A percentile compares a stretch with the other conserved stretches of the same genome.
Evolutionary conservation across 2,329 filamentous ascomycete species (phyloP).

Genomic region (Fusarium sp.): DNA sequence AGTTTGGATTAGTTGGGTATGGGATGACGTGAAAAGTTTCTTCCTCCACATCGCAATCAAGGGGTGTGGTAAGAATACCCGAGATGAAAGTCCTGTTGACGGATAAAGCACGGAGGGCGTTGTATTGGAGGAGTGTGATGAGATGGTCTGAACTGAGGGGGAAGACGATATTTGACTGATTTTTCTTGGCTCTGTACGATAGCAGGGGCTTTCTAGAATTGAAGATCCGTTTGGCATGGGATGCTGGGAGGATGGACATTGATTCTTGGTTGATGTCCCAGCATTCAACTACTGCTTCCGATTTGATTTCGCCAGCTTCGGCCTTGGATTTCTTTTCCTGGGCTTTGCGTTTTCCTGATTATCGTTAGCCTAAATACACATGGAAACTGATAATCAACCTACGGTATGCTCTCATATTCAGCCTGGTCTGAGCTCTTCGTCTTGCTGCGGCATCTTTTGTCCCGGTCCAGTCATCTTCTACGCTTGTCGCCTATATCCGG

Average conservation of each 20-base stretch:
- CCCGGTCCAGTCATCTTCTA: conserved; percentile 61
- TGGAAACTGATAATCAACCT: accelerated
- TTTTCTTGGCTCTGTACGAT: background rate
- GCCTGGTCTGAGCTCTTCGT: conserved; percentile 58
- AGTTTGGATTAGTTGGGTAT: background rate
- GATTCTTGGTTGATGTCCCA: conserved; percentile 26
- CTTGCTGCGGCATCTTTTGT: conserved; percentile 56
- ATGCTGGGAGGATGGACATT: background rate
- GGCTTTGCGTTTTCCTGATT: conserved; percentile 20
- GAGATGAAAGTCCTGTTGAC: conserved; percentile 27
- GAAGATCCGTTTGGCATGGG: background rate
- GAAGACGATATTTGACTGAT: background rate
- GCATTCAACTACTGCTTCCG: conserved; percentile 2
- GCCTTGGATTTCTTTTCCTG: background rate
- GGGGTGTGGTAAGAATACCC: conserved; percentile 10
- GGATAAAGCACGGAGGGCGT: conserved; percentile 23
- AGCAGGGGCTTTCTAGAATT: background rate
- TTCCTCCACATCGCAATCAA: conserved; percentile 10
- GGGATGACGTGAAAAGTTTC: conserved; percentile 16
- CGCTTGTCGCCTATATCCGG: conserved; percentile 51
- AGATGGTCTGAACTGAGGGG: conserved; percentile 25
- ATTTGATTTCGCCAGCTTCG: background rate
- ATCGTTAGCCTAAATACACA: background rate
- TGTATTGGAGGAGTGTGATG: conserved; percentile 30
- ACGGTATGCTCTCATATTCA: conserved; percentile 59